A percentile compares a stretch with the other conserved stretches of the same genome.
phyloP scores from a whole-genome alignment of 768 basidiomycete genomes.

The Guyanaporus albipodus region DNA sequence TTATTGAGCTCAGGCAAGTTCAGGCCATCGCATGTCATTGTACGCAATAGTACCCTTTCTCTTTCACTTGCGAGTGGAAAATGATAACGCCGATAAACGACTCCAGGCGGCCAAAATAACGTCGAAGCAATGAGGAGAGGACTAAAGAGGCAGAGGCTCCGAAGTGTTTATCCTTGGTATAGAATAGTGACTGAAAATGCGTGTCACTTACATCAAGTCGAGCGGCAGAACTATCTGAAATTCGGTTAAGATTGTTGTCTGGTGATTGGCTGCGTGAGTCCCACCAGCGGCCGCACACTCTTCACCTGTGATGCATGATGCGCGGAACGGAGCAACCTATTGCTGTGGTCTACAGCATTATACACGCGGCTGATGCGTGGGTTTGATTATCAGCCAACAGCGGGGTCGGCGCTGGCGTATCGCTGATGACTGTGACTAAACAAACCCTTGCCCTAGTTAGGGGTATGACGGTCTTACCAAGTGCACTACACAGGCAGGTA shows the following conservation, averaged over 20 bases:
- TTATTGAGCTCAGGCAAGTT: slow-evolving; percentile 9
- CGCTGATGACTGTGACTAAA: slow-evolving; percentile 3
- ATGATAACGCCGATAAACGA: neutral
- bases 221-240: neutral
- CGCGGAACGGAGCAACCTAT: neutral
- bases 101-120: no score
- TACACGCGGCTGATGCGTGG: slow-evolving; percentile 13
- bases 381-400: slow-evolving; percentile 3
- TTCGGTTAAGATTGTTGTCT: neutral
- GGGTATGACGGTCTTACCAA: slow-evolving; percentile 4
- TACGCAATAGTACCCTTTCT: no score
- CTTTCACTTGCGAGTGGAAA: no score
- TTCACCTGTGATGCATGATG: neutral
- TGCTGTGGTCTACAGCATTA: neutral
- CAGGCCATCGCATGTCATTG: neutral
- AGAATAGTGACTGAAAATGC: neutral
- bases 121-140: no score
- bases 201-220: slow-evolving; percentile 12
- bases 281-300: no score
- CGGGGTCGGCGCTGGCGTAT: slow-evolving; percentile 8
- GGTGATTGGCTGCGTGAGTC: slow-evolving; percentile 1
- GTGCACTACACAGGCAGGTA: slow-evolving; percentile 13
- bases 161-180: no score
- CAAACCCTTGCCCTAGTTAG: slow-evolving; percentile 7
- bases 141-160: no score